A percentile compares a stretch with the other conserved stretches of the same genome.
phyloP scores from a whole-genome alignment of 1,284 basidiomycete species.

The Ceratobasidium sp. region DNA sequence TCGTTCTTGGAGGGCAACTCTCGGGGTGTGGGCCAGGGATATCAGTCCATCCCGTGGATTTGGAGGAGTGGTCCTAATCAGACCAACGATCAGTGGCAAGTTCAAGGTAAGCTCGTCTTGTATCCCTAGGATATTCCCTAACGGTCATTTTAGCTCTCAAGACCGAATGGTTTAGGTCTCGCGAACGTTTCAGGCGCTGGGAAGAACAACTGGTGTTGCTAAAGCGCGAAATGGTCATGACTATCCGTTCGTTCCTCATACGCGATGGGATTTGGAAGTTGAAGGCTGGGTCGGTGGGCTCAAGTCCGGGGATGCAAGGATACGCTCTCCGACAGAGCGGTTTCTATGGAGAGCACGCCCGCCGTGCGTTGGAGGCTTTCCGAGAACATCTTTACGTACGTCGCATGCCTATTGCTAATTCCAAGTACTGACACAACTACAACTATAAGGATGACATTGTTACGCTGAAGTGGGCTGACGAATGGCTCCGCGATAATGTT shows the following conservation, averaged over 20 bases:
- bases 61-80: background rate
- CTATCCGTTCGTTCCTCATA: background rate
- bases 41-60: background rate
- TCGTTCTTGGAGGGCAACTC: background rate
- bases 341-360: background rate
- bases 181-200: conserved; percentile 29
- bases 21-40: background rate
- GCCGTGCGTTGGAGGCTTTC: background rate
- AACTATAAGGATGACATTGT: no score
- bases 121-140: background rate
- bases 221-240: conserved; percentile 25
- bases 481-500: no score
- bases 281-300: background rate
- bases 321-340: background rate
- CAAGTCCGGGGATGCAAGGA: background rate
- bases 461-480: no score
- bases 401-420: background rate
- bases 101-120: background rate
- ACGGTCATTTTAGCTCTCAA: background rate
- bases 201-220: conserved; percentile 15
- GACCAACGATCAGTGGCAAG: conserved; percentile 8
- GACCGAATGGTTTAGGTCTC: conserved; percentile 20
- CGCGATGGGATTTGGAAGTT: background rate
- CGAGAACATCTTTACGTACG: background rate
- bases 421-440: no score